Base-by-base conservation (phyloP, 495 filamentous ascomycete species). In the Chaetomium tenue region DNA sequence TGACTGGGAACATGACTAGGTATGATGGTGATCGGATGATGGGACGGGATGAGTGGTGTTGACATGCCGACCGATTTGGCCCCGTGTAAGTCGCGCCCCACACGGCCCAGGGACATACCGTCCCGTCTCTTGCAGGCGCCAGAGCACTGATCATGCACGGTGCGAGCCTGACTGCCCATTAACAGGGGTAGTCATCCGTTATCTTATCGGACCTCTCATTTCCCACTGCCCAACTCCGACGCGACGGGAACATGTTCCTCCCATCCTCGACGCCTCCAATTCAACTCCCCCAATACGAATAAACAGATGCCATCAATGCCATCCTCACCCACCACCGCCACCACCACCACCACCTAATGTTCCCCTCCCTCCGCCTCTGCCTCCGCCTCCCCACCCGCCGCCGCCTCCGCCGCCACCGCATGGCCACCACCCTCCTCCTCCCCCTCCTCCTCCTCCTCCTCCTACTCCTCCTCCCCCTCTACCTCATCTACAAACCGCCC, bases 401-500 rank as follows among this genome's bases (percentile, higher is more conserved):
- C 68, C 81, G 82, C 59, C 80, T 82, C 47, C 82, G 84, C 55
- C 82, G 84, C 60, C 77, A 75, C 65, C 77, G 84, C 65, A 78
- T 87, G 74, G 71, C 77, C 30, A 80, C 82, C 56, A 84, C 90
- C 67, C 66, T 87, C 58, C 60, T 77, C 44, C 60, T 77, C 46
- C 44, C 81, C 58, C 67, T 81, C 59, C 62, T 86, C 23, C 65
- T 79, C 60, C 63, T 87, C 23, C 64, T 79, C 67, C 66, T 81
- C 40, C 58, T 88, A 20, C 63, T 87, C 13, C 4, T 80, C 48
- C 48, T 75, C 16, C 87, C 89, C 13, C 76, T 92, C 68, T 83
- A 80, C 67, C 84, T 86, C 71, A 68, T 86, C 18, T 95, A 96
- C 81, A 90, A 90, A 69, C 91, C 91, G 0, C 91, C 91, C 0